Conservation (phyloP, 176 grass and related monocot species). For the Cenchrus americanus region DNA sequence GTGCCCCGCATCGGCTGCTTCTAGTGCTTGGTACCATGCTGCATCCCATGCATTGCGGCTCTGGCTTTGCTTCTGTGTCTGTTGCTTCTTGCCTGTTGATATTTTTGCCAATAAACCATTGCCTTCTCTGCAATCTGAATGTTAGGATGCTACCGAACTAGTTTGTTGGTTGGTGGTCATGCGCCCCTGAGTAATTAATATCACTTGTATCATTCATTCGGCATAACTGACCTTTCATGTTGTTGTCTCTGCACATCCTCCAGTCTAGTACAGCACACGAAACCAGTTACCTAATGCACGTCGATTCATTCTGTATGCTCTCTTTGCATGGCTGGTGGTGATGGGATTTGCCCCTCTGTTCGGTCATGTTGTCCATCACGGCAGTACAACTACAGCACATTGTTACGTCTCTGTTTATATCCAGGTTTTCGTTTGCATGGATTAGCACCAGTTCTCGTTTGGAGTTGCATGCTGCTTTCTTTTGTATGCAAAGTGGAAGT, state of each 20-base stretch:
- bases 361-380: background rate
- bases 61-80: conserved; percentile 30
- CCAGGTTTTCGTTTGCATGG: conserved; percentile 28
- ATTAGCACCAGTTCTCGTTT: conserved; percentile 27
- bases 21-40: conserved; percentile 30
- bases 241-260: conserved; percentile 25
- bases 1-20: conserved; percentile 20
- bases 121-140: conserved; percentile 41
- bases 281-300: conserved; percentile 31
- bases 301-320: conserved; percentile 29
- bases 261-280: conserved; percentile 39
- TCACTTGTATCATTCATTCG: conserved; percentile 27
- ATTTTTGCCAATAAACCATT: conserved; percentile 24
- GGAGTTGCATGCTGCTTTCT: conserved; percentile 44
- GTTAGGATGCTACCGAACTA: conserved; percentile 32
- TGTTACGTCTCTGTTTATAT: conserved; percentile 46
- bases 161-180: conserved; percentile 37
- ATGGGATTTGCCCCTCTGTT: conserved; percentile 39
- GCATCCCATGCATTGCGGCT: conserved; percentile 52
- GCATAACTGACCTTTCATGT: conserved; percentile 23
- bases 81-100: conserved; percentile 22
- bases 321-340: conserved; percentile 41
- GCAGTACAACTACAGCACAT: background rate
- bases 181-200: conserved; percentile 26
- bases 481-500: conserved; percentile 19